Conservation (phyloP, 176 grass and related monocot species). For the Secale cereale region DNA sequence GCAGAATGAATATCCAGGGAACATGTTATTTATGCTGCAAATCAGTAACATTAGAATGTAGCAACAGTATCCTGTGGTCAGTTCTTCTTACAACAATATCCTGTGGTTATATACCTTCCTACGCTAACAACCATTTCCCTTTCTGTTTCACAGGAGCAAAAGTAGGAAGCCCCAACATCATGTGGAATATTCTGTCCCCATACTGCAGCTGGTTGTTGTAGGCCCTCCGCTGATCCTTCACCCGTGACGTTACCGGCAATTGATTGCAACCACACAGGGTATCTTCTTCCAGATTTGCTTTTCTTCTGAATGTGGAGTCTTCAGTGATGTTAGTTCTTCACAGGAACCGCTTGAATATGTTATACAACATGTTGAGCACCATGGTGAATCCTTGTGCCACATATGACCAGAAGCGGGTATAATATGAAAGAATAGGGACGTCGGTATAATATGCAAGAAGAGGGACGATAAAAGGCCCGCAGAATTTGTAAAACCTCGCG, state of each 20-base stretch:
- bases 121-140: not conserved
- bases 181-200: not conserved
- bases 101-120: not conserved
- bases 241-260: not conserved
- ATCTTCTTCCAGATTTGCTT: not conserved
- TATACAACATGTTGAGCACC: constrained; percentile 35
- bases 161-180: not conserved
- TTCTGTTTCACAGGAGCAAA: constrained; percentile 16
- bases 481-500: constrained; percentile 35
- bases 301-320: not conserved
- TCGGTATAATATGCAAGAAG: constrained; percentile 51
- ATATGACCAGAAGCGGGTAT: constrained; percentile 44
- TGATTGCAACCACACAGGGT: not conserved
- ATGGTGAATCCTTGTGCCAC: constrained; percentile 21
- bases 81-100: constrained; percentile 18
- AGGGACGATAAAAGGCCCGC: constrained; percentile 42
- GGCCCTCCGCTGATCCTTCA: not conserved
- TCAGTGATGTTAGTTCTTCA: constrained; percentile 15
- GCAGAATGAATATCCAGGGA: not conserved
- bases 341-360: constrained; percentile 35
- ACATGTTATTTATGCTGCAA: not conserved
- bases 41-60: not conserved
- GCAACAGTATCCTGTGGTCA: not conserved
- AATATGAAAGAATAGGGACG: constrained; percentile 48
- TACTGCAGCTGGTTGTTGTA: not conserved